Base-by-base conservation (phyloP, 495 filamentous ascomycete genomes). In the Aspergillus leporis region DNA sequence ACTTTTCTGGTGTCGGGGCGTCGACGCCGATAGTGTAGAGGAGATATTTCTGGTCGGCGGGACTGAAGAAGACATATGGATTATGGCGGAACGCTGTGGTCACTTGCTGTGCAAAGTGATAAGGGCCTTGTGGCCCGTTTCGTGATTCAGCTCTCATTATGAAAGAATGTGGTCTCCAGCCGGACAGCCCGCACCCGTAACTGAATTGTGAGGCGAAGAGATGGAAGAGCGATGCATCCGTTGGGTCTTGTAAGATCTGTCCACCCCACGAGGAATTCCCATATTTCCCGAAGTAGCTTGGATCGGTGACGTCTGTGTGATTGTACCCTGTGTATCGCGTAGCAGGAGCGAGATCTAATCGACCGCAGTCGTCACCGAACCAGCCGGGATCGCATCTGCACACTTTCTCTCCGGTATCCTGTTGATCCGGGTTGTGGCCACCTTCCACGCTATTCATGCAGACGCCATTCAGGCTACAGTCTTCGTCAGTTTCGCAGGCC, bases 231-330 rank as follows among this genome's bases (percentile, higher is more conserved):
- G 45, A 40, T 14, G 41, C 45, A 30, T 74, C 60, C 0, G 62
- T n/a, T 0, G 67, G 69, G 47, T 77, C 75, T 13, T 71, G 71
- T 10, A 76, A 47, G 19, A 78, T 74, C 16, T 63, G 65, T 0
- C 67, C 69, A 19, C 74, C 70, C 74, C 74, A 74, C 0, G 72
- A 73, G 7, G 75, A 75, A 21, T 68, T 77, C 3, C 73, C 72
- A 16, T 65, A 60, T 1, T 56, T 49, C 4, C 49, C 55, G 6
- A 23, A 45, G 32, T 58, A 41, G 6, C 18, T 47, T 14, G 60
- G 41, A 18, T 56, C 19, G 13, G 41, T 53, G 23, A 53, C 47
- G 30, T 55, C 34, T 4, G 66, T 67, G 46, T 68, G 64, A 40
- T 78, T 78, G 49, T 74, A 77, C 6, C 75, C 75, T 1, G 63